A percentile compares a stretch with the other conserved stretches of the same genome.
Conservation (phyloP, 768 basidiomycete genomes). For the Mycena polygramma region DNA sequence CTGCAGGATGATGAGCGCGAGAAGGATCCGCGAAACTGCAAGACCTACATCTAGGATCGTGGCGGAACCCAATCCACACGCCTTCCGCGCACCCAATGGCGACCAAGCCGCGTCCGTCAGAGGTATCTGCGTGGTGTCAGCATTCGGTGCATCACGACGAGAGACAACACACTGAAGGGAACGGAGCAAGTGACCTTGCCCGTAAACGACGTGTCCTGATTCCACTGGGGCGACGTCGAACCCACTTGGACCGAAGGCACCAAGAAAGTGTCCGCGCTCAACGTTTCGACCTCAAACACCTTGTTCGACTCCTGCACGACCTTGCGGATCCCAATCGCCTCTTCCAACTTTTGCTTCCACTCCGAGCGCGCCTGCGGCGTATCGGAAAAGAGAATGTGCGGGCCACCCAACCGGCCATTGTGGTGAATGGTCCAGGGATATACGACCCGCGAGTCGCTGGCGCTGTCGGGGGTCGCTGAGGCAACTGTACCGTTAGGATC, state of each 20-base stretch:
- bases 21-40: neutral
- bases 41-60: constrained; percentile 84
- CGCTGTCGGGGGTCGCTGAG: constrained; percentile 42
- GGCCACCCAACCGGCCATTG: constrained; percentile 89
- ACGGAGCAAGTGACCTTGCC: constrained; percentile 96
- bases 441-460: constrained; percentile 78
- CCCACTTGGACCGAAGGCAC: constrained; percentile 74
- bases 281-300: constrained; percentile 92
- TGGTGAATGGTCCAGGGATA: constrained; percentile 93
- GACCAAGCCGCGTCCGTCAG: constrained; percentile 87
- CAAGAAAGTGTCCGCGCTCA: constrained; percentile 91
- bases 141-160: neutral
- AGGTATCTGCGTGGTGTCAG: constrained; percentile 68
- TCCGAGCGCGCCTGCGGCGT: constrained; percentile 78
- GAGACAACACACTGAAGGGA: constrained; percentile 80
- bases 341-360: constrained; percentile 92
- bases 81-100: constrained; percentile 92
- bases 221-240: constrained; percentile 61
- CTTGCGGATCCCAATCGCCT: constrained; percentile 87
- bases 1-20: neutral
- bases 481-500: constrained; percentile 30
- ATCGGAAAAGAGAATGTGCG: constrained; percentile 91
- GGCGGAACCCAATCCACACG: constrained; percentile 43
- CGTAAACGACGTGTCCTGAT: constrained; percentile 78
- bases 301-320: constrained; percentile 94